Evolutionary conservation across 2,329 filamentous ascomycete species (phyloP), one percentile per base, ranked within the genome.

Genomic region (Cordyceps farinosa): DNA sequence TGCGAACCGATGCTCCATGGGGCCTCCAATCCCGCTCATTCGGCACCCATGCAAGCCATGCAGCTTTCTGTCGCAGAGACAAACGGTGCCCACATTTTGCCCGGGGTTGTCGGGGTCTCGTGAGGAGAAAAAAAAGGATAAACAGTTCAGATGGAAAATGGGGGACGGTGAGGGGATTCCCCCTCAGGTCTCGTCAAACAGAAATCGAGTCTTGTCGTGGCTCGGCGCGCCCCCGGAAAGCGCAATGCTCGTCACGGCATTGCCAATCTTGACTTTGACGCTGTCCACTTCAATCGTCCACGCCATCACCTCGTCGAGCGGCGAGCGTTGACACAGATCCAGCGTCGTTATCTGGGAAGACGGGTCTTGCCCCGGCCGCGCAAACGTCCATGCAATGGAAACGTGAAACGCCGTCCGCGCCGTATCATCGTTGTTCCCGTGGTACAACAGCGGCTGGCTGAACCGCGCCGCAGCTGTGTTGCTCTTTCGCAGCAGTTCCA

Each of bases 341-440:
- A 73, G 65, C 1, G 70, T 72, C 34, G 66, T 67, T 22, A 22
- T 22, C 5, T 71, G 61, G 2, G 22, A 22, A 22, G 70, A 66
- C 70, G 70, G 56, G 40, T 82, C 79, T 3, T 76, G 64, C 6
- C 74, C 78, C 0, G 86, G 87, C 48, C 78, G 73, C 10, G 79
- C 75, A 66, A 94, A 81, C 1, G 85, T 89, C 95, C 94, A 98
- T 0, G 89, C 95, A 62, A 99, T 86, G 52, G 92, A 97, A 65
- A 98, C 79, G 75, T 99, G 95, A 71, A 97, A 97, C 29, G 84
- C 85, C 67, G 54, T 66, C 40, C 68, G 72, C 42, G 67, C 72
- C 7, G 65, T 44, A 10, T 72, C 72, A 5, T 60, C 64, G 6
- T 64, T 62, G 34, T 57, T 66, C 59, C 68, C 69, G 62, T 77